A percentile compares a stretch with the other conserved stretches of the same genome.
Conservation (phyloP, 202 grass and related monocot genomes). For the Zoysia matrella region DNA sequence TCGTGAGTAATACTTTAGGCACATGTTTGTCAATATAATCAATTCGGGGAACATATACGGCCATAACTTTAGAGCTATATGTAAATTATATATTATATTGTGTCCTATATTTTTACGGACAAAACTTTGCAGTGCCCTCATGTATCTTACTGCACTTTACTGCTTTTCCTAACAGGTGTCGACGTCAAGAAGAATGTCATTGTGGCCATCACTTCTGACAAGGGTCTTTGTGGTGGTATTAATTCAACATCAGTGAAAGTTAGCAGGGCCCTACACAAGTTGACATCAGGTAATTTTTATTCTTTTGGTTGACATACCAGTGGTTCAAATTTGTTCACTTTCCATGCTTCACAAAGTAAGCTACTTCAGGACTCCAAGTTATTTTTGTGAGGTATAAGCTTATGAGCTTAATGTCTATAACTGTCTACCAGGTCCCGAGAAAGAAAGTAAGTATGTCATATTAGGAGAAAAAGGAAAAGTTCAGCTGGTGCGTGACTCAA, state of each 20-base stretch:
- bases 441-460: slow-evolving; percentile 79
- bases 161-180: slow-evolving; percentile 37
- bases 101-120: no score
- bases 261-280: slow-evolving; percentile 80
- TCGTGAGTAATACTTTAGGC: background rate
- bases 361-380: no score
- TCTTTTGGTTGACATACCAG: no score
- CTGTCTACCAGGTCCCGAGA: slow-evolving; percentile 63
- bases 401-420: no score
- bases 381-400: no score
- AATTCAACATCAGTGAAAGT: slow-evolving; percentile 89
- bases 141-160: no score
- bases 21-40: no score
- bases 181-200: slow-evolving; percentile 95
- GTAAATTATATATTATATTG: background rate
- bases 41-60: no score
- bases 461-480: slow-evolving; percentile 91
- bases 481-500: slow-evolving; percentile 79
- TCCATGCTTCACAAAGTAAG: background rate
- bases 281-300: slow-evolving; percentile 59
- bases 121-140: no score
- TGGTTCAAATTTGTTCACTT: slow-evolving; percentile 26
- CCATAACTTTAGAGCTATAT: no score
- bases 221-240: slow-evolving; percentile 92
- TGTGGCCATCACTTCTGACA: slow-evolving; percentile 79